phyloP scores from a whole-genome alignment of 2,329 filamentous ascomycete genomes.

The Dactylellina drechsleri region DNA sequence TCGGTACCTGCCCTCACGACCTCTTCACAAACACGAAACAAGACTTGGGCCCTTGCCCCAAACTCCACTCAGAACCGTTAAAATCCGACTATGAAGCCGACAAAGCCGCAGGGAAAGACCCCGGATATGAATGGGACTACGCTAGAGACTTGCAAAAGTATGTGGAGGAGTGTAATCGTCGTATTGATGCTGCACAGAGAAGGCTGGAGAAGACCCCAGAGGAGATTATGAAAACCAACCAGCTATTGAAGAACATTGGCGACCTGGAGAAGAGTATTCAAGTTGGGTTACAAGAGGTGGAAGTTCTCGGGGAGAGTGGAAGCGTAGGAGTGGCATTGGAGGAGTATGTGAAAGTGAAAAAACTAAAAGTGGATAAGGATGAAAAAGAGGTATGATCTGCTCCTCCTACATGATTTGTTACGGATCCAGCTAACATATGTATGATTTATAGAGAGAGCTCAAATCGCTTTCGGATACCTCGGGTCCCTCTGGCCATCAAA shows the following conservation, averaged over 20 bases:
- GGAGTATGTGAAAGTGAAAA: conserved; percentile 86
- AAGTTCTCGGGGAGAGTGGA: conserved; percentile 82
- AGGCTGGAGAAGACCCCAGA: conserved; percentile 96
- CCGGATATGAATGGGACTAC: conserved; percentile 96
- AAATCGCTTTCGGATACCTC: conserved; percentile 91
- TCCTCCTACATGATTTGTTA: not conserved
- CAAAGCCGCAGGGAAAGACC: conserved; percentile 61
- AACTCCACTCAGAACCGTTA: conserved; percentile 85
- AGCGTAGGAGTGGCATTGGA: conserved; percentile 83
- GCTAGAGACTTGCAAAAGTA: conserved; percentile 95
- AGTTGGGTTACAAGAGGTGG: conserved; percentile 83
- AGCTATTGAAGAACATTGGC: conserved; percentile 83
- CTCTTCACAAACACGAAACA: conserved; percentile 99
- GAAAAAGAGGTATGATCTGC: conserved; percentile 64
- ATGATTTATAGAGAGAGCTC: conserved; percentile 77
- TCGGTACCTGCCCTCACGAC: conserved; percentile 94
- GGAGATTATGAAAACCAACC: conserved; percentile 94
- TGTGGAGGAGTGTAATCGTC: conserved; percentile 93
- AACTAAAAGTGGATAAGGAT: conserved; percentile 81
- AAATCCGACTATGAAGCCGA: conserved; percentile 82
- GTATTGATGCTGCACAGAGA: conserved; percentile 89
- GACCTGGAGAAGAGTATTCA: conserved; percentile 82
- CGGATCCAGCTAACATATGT: conserved; percentile 4
- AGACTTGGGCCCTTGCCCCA: conserved; percentile 88
- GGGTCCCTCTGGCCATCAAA: conserved; percentile 93